These are phyloP conservation scores for Yueomyces sp. DNA, from an alignment of 805 yeast species.

Conservation along the genomic window DNA sequence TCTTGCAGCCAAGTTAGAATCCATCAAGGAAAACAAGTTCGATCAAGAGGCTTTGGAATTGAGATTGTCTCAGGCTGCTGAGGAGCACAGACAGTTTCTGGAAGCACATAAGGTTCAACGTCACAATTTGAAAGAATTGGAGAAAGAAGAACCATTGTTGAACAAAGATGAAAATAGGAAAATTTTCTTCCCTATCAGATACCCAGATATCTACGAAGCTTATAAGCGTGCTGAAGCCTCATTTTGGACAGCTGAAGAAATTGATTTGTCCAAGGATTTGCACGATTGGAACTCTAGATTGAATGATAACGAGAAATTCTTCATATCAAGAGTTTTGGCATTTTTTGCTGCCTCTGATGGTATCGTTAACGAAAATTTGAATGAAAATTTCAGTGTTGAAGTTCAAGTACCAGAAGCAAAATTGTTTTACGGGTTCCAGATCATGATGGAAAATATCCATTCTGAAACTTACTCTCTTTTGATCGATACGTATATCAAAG, in stretches of 20 bases:
- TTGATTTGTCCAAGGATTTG: conserved; percentile 83
- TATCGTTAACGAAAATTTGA: conserved; percentile 93
- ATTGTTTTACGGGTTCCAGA: conserved; percentile 98
- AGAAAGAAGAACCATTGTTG: conserved; percentile 82
- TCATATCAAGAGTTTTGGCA: conserved; percentile 85
- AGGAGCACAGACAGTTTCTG: conserved; percentile 42
- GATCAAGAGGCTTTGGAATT: conserved; percentile 10
- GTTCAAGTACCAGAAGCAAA: conserved; percentile 96
- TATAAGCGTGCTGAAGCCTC: conserved; percentile 99
- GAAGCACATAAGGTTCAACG: conserved; percentile 55
- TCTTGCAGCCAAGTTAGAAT: conserved; percentile 30
- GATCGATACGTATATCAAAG: conserved; percentile 91
- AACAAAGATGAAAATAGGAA: conserved; percentile 76
- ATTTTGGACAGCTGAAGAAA: conserved; percentile 99
- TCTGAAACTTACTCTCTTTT: conserved; percentile 92
- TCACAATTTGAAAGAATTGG: conserved; percentile 56
- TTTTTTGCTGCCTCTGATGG: conserved; percentile 99
- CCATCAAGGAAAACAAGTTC: conserved; percentile 24
- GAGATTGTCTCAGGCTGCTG: conserved; percentile 22
- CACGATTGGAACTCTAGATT: conserved; percentile 86
- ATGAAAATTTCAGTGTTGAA: conserved; percentile 94
- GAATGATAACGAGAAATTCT: conserved; percentile 85
- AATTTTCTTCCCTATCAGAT: conserved; percentile 90
- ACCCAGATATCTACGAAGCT: conserved; percentile 97
- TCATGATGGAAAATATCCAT: conserved; percentile 99